Conservation (phyloP, 73 alveolate genomes). For the Symbiodinium natans region DNA sequence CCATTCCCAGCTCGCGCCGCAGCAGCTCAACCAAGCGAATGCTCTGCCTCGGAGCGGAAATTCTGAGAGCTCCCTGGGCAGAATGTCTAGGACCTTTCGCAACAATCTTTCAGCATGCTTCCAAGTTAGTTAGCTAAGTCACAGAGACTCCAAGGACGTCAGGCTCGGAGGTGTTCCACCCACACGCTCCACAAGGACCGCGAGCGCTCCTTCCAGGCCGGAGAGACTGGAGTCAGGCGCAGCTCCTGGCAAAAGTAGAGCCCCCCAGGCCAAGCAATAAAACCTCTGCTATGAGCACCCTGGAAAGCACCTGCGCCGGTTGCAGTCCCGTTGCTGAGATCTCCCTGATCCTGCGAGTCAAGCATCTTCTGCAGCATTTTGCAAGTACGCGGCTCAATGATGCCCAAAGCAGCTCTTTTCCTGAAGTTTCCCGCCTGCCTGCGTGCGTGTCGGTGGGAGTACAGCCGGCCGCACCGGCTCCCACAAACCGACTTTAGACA, state of each 20-base stretch:
- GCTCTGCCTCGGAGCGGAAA: constrained; percentile 23
- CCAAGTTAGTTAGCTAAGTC: background rate
- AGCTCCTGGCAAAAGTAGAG: background rate
- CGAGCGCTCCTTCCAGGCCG: constrained; percentile 1
- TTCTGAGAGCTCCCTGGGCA: background rate
- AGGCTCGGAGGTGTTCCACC: constrained; percentile 35
- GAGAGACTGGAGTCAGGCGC: no score
- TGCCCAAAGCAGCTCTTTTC: no score
- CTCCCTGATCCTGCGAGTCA: no score
- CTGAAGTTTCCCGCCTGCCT: no score
- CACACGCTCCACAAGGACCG: constrained; percentile 45
- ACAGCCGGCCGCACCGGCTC: constrained; percentile 68
- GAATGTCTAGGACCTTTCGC: background rate
- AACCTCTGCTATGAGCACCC: background rate
- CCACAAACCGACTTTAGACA: constrained; percentile 22
- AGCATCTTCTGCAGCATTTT: no score
- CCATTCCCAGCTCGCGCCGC: constrained; percentile 41
- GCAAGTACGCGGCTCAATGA: no score
- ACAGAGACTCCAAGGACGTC: constrained; percentile 41
- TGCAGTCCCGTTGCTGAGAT: background rate
- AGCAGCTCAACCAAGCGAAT: constrained; percentile 56
- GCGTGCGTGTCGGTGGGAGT: no score
- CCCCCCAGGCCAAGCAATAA: background rate
- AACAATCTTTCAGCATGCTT: background rate
- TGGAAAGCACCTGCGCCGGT: background rate